Evolutionary conservation across 2,329 filamentous ascomycete species (phyloP).

Genomic region (Ascochyta viciae-villosae): DNA sequence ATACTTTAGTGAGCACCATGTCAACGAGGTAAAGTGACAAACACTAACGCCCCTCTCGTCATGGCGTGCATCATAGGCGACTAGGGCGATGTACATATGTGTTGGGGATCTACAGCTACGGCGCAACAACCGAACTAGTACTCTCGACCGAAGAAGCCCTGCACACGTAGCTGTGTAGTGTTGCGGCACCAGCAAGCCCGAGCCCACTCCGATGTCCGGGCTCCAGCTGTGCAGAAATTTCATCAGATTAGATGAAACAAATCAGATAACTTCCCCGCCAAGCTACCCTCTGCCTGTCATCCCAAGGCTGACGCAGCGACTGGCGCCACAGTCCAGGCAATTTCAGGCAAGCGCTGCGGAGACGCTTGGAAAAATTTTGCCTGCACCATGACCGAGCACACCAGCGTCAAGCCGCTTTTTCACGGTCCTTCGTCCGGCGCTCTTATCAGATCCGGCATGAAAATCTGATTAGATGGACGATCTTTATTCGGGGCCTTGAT

Average conservation of each 20-base stretch:
- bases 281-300: constrained; percentile 24
- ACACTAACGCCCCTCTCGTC: constrained; percentile 36
- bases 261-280: constrained; percentile 23
- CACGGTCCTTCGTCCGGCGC: constrained; percentile 19
- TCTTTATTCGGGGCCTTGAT: constrained; percentile 23
- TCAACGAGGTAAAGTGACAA: background rate
- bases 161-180: constrained; percentile 22
- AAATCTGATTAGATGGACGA: constrained; percentile 34
- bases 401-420: constrained; percentile 19
- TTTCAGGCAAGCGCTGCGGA: constrained; percentile 36
- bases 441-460: constrained; percentile 42
- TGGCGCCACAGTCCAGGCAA: constrained; percentile 13
- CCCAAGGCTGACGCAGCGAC: constrained; percentile 26
- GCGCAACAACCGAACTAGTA: constrained; percentile 32
- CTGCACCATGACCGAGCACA: constrained; percentile 31
- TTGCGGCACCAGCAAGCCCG: constrained; percentile 20
- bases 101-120: constrained; percentile 24
- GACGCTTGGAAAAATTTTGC: constrained; percentile 36
- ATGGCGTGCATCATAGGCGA: constrained; percentile 20
- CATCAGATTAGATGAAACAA: constrained; percentile 39
- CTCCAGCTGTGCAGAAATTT: constrained; percentile 17
- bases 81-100: constrained; percentile 20
- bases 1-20: background rate
- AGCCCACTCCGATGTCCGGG: constrained; percentile 29
- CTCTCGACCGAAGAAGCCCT: constrained; percentile 25